Evolutionary conservation across 139 green algal genomes (phyloP).

Genomic region (Chlamydomonas schloesseri): DNA sequence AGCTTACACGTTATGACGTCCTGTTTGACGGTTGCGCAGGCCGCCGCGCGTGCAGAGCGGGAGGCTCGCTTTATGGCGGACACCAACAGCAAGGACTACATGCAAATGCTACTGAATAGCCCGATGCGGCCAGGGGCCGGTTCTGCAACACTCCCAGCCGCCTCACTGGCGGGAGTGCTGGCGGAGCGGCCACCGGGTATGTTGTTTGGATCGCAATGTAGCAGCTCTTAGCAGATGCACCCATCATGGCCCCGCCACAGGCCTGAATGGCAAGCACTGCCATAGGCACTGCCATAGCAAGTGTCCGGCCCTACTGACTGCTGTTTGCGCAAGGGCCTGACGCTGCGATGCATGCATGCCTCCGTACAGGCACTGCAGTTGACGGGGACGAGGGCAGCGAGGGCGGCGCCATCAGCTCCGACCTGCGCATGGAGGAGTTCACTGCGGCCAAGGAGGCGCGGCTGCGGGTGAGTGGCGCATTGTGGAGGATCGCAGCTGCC

Average conservation of each 20-base stretch:
- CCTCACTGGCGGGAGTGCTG: constrained; percentile 45
- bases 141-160: constrained; percentile 54
- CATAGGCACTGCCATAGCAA: too few species aligned
- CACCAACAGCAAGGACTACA: constrained; percentile 3
- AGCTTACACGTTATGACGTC: too few species aligned
- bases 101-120: constrained; percentile 26
- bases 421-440: constrained; percentile 73
- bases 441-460: constrained; percentile 68
- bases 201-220: too few species aligned
- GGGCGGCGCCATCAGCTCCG: constrained; percentile 21
- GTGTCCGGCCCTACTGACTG: too few species aligned
- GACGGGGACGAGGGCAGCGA: neutral
- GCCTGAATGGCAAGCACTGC: too few species aligned
- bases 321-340: too few species aligned
- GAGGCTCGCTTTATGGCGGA: constrained; percentile 2
- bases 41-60: neutral
- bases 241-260: too few species aligned
- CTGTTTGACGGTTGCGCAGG: neutral
- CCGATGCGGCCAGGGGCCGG: constrained; percentile 23
- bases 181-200: neutral
- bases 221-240: too few species aligned
- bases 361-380: too few species aligned
- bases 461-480: neutral
- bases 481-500: too few species aligned
- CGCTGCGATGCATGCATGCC: too few species aligned